Evolutionary conservation across 23 red algal species (phyloP), one percentile per base, ranked within the genome.

Genomic region (Cyanidioschyzon merolae): DNA sequence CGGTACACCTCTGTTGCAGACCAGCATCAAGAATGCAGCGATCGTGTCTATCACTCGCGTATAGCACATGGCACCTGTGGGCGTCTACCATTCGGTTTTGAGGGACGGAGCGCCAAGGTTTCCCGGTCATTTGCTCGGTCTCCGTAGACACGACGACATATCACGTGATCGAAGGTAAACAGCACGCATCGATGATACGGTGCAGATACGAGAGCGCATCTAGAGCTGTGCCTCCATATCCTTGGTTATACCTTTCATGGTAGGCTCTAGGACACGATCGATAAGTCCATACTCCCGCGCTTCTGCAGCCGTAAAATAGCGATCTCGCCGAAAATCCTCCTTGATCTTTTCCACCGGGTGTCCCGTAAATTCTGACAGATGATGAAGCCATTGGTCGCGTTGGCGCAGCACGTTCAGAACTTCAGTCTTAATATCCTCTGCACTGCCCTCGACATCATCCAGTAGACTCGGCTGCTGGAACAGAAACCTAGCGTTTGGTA

Each of bases 241-340:
- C 39, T 79, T 82, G 50, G 77, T 84, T 59, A 86, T 82, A 30
- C 80, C 85, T 76, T 91, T 98, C 24, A 83, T 83, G 50, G 57
- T 45, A 1, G 94, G 87, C 82, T 76, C 77, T 32, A 98, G 87
- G 1, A 98, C 89, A 39, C 82, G 79, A 51, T 98, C 94, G 63
- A 98, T 92, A 31, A 98, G 79, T 2, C 94, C 94, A 78, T 92
- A 98, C 50, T 90, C 83, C 31, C 89, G 50, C 34, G 94, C 94
- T 79, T 98, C 94, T 15, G 84, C 80, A 39, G 94, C 94, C 25
- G 94, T 92, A 37, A 98, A 81, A 71, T 98, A 98, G 58, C 90
- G 80, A 59, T 98, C 94, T 26, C 94, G 68, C 39, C 71, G 74
- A 34, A 98, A 68, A 30, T 92, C 94, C 29, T 91, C 58, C 57